Conservation (phyloP, 129 eudicot genomes). For the Lonicera japonica region DNA sequence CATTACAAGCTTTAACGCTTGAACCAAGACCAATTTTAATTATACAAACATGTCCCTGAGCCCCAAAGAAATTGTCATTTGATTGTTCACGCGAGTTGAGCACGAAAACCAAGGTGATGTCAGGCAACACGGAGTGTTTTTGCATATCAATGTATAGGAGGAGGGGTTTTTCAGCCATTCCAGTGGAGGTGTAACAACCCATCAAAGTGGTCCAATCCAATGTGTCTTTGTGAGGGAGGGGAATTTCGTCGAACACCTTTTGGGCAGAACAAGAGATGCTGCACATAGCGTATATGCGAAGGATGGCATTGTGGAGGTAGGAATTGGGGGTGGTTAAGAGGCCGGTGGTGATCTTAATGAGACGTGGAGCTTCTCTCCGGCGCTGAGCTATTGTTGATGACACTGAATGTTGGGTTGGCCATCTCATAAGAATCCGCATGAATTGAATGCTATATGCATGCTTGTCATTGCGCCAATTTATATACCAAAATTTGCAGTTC, state of each 20-base stretch:
- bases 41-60: conserved; percentile 25
- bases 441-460: too few species aligned
- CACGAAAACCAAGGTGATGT: conserved; percentile 18
- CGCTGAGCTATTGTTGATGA: conserved; percentile 13
- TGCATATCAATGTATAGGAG: conserved; percentile 21
- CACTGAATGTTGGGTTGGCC: conserved; percentile 10
- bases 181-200: conserved; percentile 19
- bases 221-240: conserved; percentile 23
- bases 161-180: conserved; percentile 17
- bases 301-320: conserved; percentile 22
- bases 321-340: conserved; percentile 17
- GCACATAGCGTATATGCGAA: conserved; percentile 26
- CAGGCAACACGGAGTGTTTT: conserved; percentile 3
- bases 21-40: conserved; percentile 19
- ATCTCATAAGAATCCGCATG: conserved; percentile 32
- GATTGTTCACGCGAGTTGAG: conserved; percentile 17
- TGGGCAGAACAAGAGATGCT: conserved; percentile 11
- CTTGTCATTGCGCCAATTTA: too few species aligned
- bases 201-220: conserved; percentile 38
- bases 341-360: conserved; percentile 27
- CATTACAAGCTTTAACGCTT: conserved; percentile 21
- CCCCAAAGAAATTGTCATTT: conserved; percentile 6
- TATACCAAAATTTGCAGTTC: too few species aligned
- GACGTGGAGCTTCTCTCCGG: conserved; percentile 24
- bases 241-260: conserved; percentile 37